Evolutionary conservation across 164 flowering plant species (phyloP), one percentile per base, ranked within the genome.

Genomic region (Tinospora cordifolia): DNA sequence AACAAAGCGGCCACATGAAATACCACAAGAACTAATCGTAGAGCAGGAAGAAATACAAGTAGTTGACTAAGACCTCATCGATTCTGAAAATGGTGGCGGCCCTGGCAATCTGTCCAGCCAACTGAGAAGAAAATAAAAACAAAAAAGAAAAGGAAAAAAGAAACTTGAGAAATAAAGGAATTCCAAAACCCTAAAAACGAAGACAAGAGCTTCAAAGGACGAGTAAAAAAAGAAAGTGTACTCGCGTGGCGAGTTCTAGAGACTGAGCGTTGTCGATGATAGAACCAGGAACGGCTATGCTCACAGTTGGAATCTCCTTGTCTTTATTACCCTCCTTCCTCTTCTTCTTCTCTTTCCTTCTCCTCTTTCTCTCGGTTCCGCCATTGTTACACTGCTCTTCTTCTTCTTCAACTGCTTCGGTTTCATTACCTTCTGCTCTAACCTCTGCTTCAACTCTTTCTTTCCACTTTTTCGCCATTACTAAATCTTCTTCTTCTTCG

Each of bases 51-150:
- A 60, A 13, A 57, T 14, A 6, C 24, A n/a, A 66, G 38, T 44
- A 22, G 24, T 44, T 59, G 40, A 62, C 2, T 59, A 36, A 26
- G 7, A 93, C 99, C 98, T 94, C 99, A 49, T 92, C 90, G 6
- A 94, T 75, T 54, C 96, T 84, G 75, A 89, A 94, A 76, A 94
- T 92, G 8, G 99, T 86, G 2, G 92, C 91, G 8, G 99, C 98
- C n/a, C 99, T 87, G 8, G 98, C 97, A 81, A 94, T 83, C 83
- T 94, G 99, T 73, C 98, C 91, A 69, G 99, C 99, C 73, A 94
- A 80, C 99, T 94, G 84, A 69, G 69, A 76, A 70, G 10, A 8
- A 22, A 67, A 62, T 10, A n/a, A 0, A 66, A 64, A n/a, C n/a
- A 21, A 54, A 12, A 63, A 2, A 44, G 6, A 21, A 68, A 68